Percentiles rank a stretch among this genome's conserved stretches.
Evolutionary conservation across 306 rosid genomes (phyloP).

Genomic region (Amphicarpaea edgeworthii): DNA sequence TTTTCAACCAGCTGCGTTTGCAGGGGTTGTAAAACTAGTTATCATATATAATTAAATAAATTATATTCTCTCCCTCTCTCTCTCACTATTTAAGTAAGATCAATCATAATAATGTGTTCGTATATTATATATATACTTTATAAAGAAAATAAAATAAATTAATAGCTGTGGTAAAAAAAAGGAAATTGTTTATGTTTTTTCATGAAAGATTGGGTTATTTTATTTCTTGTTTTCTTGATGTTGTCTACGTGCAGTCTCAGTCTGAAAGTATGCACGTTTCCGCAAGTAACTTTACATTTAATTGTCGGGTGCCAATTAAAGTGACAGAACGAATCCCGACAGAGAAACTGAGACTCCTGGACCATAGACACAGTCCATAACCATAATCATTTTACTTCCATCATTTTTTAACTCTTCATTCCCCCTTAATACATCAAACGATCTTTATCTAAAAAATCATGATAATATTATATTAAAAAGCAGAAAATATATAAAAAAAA

Average conservation of each 20-base stretch:
- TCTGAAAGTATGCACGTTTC: background rate
- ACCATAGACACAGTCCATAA: background rate
- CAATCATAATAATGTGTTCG: too few relatives aligned
- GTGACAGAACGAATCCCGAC: background rate
- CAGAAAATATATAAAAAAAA: too few relatives aligned
- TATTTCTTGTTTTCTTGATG: background rate
- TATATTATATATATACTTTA: too few relatives aligned
- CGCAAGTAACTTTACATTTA: background rate
- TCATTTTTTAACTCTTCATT: too few relatives aligned
- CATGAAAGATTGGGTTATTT: background rate
- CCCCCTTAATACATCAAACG: too few relatives aligned
- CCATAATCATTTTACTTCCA: background rate
- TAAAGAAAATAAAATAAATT: too few relatives aligned
- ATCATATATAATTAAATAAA: conserved; percentile 43
- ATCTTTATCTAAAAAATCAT: too few relatives aligned
- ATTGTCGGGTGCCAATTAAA: background rate
- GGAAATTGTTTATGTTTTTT: background rate
- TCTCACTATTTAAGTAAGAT: too few relatives aligned
- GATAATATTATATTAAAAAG: too few relatives aligned
- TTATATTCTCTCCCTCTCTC: background rate
- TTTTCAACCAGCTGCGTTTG: conserved; percentile 50
- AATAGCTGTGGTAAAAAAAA: background rate
- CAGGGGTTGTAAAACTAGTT: conserved; percentile 46
- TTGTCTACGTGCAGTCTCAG: background rate
- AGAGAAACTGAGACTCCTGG: background rate